A percentile compares a stretch with the other conserved stretches of the same genome.
Conservation (phyloP, 345 rosid genomes). For the rapeseed (Brassica napus) region DNA sequence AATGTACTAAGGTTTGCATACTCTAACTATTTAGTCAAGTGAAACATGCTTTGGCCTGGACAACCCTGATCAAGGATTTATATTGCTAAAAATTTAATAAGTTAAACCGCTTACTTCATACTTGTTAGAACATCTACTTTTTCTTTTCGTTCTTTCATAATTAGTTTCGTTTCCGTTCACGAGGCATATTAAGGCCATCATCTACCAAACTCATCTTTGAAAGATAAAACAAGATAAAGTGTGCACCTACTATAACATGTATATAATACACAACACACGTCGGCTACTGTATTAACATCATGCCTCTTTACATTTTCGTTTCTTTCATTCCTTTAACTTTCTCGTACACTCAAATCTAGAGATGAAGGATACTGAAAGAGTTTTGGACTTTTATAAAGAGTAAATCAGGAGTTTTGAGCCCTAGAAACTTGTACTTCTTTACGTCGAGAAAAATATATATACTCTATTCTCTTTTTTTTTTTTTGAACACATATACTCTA, state of each 20-base stretch:
- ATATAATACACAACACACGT: neutral
- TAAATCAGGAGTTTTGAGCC: neutral
- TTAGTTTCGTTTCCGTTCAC: neutral
- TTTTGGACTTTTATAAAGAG: neutral
- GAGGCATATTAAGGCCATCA: neutral
- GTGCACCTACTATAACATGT: neutral
- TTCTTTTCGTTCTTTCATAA: neutral
- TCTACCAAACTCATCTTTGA: neutral
- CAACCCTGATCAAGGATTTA: neutral
- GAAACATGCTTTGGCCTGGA: neutral
- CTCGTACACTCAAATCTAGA: neutral
- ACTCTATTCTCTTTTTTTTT: too few relatives aligned
- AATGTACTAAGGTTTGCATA: neutral
- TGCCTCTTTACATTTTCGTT: neutral
- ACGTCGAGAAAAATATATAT: too few relatives aligned
- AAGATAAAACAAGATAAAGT: neutral
- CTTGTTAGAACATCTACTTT: neutral
- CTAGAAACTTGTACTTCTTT: neutral
- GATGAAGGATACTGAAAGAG: neutral
- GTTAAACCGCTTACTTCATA: neutral
- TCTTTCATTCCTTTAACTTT: neutral
- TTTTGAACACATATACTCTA: too few relatives aligned
- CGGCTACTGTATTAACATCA: neutral
- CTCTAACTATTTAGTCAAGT: neutral
- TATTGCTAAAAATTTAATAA: neutral